Conservation (phyloP, 2,329 filamentous ascomycete genomes). For the Pezizomycotina sp. region DNA sequence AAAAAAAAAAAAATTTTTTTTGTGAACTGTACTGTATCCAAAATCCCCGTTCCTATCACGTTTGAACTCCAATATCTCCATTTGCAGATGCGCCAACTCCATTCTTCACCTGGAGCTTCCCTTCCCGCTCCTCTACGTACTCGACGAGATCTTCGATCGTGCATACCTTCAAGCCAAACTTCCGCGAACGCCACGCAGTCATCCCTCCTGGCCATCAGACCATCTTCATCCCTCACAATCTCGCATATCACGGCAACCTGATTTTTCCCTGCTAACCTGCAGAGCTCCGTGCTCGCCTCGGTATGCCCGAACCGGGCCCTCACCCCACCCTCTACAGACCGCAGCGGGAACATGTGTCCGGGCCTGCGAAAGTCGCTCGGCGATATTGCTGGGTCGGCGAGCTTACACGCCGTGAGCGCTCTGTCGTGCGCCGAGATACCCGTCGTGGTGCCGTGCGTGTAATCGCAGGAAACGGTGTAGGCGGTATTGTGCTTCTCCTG, state of each 20-base stretch:
- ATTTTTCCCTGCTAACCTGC: conserved; percentile 61
- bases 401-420: conserved; percentile 58
- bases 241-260: conserved; percentile 76
- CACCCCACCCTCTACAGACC: conserved; percentile 64
- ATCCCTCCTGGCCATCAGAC: conserved; percentile 81
- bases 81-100: background rate
- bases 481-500: conserved; percentile 81
- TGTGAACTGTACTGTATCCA: too few species aligned
- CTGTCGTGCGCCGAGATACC: conserved; percentile 84
- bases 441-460: conserved; percentile 55
- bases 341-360: conserved; percentile 77
- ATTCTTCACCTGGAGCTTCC: conserved; percentile 30
- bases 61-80: background rate
- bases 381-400: conserved; percentile 49
- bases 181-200: conserved; percentile 75
- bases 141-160: conserved; percentile 81
- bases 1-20: too few species aligned
- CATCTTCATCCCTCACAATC: conserved; percentile 70
- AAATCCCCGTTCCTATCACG: background rate
- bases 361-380: conserved; percentile 56
- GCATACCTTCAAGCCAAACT: conserved; percentile 73
- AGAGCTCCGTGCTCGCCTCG: conserved; percentile 84
- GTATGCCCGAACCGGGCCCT: conserved; percentile 70
- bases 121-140: conserved; percentile 62
- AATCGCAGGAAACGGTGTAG: conserved; percentile 82